Evolutionary conservation across 768 basidiomycete species (phyloP).

Genomic region (Tylopilus subfusipes): DNA sequence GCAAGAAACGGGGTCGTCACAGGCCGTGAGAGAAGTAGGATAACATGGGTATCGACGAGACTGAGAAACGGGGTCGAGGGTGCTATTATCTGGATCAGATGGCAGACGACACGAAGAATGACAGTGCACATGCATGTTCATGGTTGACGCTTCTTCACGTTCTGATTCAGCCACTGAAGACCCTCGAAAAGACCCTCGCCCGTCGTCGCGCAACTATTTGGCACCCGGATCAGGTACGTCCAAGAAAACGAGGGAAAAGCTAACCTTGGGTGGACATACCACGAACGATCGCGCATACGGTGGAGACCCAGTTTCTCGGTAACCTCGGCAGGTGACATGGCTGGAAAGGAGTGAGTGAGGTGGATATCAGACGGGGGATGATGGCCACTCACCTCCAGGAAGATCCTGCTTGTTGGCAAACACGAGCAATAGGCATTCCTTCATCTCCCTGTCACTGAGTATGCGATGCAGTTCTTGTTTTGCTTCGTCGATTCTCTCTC

Average conservation of each 20-base stretch:
- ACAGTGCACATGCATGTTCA: constrained; percentile 35
- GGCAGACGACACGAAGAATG: constrained; percentile 19
- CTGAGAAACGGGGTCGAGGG: constrained; percentile 12
- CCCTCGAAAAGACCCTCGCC: constrained; percentile 98
- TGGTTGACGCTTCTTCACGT: constrained; percentile 89
- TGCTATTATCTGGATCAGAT: constrained; percentile 23
- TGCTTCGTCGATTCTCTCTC: constrained; percentile 94
- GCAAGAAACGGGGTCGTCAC: constrained; percentile 30
- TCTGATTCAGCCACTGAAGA: constrained; percentile 95
- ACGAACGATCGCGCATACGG: constrained; percentile 93
- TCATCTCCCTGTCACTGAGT: constrained; percentile 96
- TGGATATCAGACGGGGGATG: background rate
- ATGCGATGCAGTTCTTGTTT: constrained; percentile 94
- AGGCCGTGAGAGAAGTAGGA: constrained; percentile 35
- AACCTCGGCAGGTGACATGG: constrained; percentile 99
- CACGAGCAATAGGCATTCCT: constrained; percentile 93
- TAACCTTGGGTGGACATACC: constrained; percentile 99
- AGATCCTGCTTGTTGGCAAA: constrained; percentile 99
- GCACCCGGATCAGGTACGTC: background rate
- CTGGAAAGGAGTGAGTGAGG: constrained; percentile 30
- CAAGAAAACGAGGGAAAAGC: constrained; percentile 1
- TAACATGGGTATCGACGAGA: constrained; percentile 34
- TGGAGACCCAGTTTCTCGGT: constrained; percentile 96
- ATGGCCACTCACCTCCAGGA: constrained; percentile 71
- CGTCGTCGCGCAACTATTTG: constrained; percentile 83